Base-by-base conservation (phyloP, 495 filamentous ascomycete genomes). In the Xylaria acuta region DNA sequence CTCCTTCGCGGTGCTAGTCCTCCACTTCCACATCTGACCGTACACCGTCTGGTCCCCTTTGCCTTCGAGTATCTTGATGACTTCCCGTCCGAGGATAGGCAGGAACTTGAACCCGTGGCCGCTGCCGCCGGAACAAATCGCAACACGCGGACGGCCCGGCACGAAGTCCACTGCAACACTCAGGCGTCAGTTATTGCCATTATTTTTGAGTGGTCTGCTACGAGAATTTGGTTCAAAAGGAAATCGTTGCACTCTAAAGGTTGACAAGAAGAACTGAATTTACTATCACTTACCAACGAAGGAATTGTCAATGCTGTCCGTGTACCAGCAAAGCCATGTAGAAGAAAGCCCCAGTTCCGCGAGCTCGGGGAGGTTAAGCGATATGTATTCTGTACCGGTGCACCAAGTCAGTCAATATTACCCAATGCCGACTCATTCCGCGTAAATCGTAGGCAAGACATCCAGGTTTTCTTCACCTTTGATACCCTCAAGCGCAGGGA, bases 21-120 rank as follows among this genome's bases (percentile, higher is more conserved):
- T 77, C 75, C 74, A 76, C 67, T 71, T 75, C 82, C 82, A 84
- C 73, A 76, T 75, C 60, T 68, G 75, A 1, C 76, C 75, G 49
- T 79, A 70, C 20, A 76, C 72, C 20, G 75, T 69, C 32, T 82
- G 72, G 11, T 47, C 36, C 9, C 75, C 76, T 25, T 76, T 72
- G 2, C 77, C 77, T 40, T 79, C 77, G 0, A 80, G 62, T 41
- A 80, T 75, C 65, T 91, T 88, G 16, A 91, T 89, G 51, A 94
- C 84, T 77, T 89, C 87, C 45, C 90, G 89, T 16, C 93, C 93
- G 18, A 95, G 78, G n/a, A 94, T 88, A 6, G 93, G 93, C 75
- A 94, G 82, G 76, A 94, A 94, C 77, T 95, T 94, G 81, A 90
- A 95, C 2, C 78, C 93, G 79, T 96, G 93, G 5, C 93, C 93